These are phyloP conservation scores for Teratosphaeria destructans DNA, from an alignment of 2,329 filamentous ascomycete species.

Conservation along the genomic window DNA sequence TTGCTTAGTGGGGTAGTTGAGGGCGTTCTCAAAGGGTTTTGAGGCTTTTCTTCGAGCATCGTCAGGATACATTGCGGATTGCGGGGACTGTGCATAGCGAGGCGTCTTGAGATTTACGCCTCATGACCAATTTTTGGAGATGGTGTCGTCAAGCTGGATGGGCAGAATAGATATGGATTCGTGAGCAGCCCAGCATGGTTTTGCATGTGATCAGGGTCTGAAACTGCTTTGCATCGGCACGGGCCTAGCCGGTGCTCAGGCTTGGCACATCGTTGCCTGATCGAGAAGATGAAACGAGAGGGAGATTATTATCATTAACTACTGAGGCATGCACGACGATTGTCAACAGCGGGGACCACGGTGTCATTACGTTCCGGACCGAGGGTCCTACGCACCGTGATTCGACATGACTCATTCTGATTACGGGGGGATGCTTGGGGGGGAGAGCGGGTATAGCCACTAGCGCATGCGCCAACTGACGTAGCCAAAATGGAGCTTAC, in stretches of 20 bases:
- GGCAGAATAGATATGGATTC: background rate
- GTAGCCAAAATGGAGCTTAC: background rate
- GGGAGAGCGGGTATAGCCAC: background rate
- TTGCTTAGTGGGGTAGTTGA: conserved; percentile 68
- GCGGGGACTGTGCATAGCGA: conserved; percentile 6
- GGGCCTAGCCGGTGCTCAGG: background rate
- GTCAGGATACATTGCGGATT: conserved; percentile 1
- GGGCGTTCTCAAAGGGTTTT: conserved; percentile 64
- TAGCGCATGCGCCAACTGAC: background rate
- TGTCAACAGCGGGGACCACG: no score
- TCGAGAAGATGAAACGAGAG: background rate
- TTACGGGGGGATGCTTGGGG: background rate
- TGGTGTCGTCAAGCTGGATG: background rate
- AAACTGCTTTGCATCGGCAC: background rate
- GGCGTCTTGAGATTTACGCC: conserved; percentile 1
- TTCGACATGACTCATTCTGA: background rate
- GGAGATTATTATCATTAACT: no score
- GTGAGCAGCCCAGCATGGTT: background rate
- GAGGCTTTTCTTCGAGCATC: conserved; percentile 36
- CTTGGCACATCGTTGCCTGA: background rate
- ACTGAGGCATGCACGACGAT: no score
- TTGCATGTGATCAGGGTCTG: background rate
- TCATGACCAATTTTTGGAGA: background rate
- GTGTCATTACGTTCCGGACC: no score
- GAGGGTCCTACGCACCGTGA: no score